phyloP scores from a whole-genome alignment of 441 rosid genomes.

The Gossypium schwendimanii region DNA sequence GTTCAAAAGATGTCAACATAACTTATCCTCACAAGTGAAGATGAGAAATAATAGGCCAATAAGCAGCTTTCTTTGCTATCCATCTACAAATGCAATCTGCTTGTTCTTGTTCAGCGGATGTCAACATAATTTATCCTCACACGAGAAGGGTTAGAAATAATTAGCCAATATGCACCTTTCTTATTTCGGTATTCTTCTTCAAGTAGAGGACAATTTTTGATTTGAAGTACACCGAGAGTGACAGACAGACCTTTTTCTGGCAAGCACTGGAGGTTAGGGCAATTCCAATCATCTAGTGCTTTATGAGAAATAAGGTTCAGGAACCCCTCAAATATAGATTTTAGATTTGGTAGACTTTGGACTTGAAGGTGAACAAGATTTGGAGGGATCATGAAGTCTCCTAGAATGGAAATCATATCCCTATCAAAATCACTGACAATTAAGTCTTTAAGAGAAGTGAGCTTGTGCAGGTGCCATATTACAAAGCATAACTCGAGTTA shows the following conservation, averaged over 20 bases:
- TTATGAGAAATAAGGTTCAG: background rate
- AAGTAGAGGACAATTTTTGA: background rate
- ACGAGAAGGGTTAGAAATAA: background rate
- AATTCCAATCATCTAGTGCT: conserved; percentile 8
- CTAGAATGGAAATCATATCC: background rate
- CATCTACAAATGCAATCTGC: background rate
- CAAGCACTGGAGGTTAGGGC: conserved; percentile 7
- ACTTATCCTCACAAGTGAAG: conserved; percentile 4
- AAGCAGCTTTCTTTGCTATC: background rate
- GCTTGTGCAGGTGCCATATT: background rate
- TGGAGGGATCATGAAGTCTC: conserved; percentile 2
- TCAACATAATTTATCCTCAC: conserved; percentile 6
- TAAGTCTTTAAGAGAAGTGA: conserved; percentile 10
- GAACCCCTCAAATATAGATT: conserved; percentile 1
- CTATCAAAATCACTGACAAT: conserved; percentile 4
- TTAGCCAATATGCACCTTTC: conserved; percentile 4
- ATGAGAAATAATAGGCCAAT: background rate
- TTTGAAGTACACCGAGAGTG: conserved; percentile 4
- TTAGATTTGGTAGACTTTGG: background rate
- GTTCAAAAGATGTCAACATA: background rate
- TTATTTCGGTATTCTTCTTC: background rate
- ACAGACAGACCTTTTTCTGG: background rate
- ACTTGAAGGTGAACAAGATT: conserved; percentile 7
- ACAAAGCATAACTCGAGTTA: background rate
- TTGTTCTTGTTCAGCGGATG: background rate